Evolutionary conservation across 345 rosid species (phyloP).

Genomic region (Salix exigua): DNA sequence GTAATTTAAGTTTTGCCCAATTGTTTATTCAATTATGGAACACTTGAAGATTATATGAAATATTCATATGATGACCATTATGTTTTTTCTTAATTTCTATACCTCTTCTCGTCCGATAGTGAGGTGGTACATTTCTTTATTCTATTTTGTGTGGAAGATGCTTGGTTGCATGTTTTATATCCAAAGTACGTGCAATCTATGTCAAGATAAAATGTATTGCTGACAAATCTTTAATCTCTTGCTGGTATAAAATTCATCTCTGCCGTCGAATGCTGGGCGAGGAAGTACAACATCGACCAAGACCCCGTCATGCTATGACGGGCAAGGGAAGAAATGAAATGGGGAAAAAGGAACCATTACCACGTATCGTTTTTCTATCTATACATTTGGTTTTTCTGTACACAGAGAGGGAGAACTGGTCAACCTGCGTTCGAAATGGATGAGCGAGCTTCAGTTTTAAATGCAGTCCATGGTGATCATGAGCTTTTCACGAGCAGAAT

Average conservation of each 20-base stretch:
- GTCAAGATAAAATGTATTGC: neutral
- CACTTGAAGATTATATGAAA: neutral
- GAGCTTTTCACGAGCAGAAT: neutral
- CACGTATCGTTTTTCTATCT: neutral
- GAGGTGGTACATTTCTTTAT: neutral
- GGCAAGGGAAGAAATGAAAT: no score
- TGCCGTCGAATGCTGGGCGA: neutral
- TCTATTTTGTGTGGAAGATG: neutral
- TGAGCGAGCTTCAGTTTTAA: neutral
- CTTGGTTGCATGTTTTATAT: neutral
- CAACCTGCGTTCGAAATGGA: neutral
- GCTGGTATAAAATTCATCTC: neutral
- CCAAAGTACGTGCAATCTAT: neutral
- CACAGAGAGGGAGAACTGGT: neutral
- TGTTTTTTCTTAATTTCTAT: neutral
- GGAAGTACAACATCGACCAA: no score
- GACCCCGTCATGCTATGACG: no score
- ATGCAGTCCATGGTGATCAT: no score
- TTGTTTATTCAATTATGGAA: neutral
- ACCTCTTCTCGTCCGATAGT: neutral
- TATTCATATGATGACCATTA: neutral
- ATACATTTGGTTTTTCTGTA: neutral
- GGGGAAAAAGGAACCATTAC: no score
- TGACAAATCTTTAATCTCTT: neutral
- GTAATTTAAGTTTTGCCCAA: constrained; percentile 10